Evolutionary conservation across 345 rosid genomes (phyloP).

Genomic region (Heritiera littoralis): DNA sequence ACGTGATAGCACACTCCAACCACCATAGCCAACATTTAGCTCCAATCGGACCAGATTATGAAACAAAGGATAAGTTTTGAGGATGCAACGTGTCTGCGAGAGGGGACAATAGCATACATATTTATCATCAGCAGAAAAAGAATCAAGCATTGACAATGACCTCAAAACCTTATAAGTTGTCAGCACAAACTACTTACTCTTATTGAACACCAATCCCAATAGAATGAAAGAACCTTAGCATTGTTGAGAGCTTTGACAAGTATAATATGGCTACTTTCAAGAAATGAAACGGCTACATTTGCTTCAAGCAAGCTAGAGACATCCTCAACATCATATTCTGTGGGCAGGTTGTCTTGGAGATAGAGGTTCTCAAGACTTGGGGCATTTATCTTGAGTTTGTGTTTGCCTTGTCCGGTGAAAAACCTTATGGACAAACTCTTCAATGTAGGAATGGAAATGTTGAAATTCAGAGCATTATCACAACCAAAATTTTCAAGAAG

Average conservation of each 20-base stretch:
- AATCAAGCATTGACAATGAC: neutral
- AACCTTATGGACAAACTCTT: neutral
- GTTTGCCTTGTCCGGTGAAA: neutral
- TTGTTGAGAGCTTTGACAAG: slow-evolving; percentile 9
- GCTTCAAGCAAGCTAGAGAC: slow-evolving; percentile 17
- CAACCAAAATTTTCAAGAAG: neutral
- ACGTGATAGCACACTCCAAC: neutral
- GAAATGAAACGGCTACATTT: neutral
- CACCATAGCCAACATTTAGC: slow-evolving; percentile 3
- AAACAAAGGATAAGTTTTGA: neutral
- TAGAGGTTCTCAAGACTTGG: neutral
- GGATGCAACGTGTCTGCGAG: neutral
- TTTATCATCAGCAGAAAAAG: neutral
- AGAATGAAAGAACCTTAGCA: slow-evolving; percentile 3
- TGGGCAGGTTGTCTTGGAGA: slow-evolving; percentile 3
- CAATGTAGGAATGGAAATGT: slow-evolving; percentile 7
- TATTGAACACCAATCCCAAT: slow-evolving; percentile 14
- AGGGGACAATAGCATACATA: neutral
- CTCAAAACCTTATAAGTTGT: neutral
- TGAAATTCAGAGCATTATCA: neutral
- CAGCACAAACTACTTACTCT: neutral
- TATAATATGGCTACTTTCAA: neutral
- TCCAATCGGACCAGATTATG: slow-evolving; percentile 13
- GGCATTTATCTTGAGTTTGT: neutral
- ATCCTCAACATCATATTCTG: slow-evolving; percentile 1